A percentile compares a stretch with the other conserved stretches of the same genome.
Evolutionary conservation across 129 eudicot species (phyloP).

Genomic region (Centaurea solstitialis): DNA sequence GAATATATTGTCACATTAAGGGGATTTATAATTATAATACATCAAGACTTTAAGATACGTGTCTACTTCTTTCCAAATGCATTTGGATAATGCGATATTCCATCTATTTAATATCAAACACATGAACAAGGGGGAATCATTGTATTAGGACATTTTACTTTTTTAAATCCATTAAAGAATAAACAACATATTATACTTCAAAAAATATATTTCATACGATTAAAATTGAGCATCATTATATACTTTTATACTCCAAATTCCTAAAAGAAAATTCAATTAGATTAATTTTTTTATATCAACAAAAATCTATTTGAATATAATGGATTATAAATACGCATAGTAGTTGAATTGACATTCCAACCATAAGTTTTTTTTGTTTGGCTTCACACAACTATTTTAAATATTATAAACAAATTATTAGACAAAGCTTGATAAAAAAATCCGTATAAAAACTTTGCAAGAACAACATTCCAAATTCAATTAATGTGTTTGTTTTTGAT

Average conservation of each 20-base stretch:
- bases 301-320: too few species aligned
- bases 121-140: background rate
- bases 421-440: background rate
- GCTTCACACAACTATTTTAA: too few species aligned
- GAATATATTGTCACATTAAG: too few species aligned
- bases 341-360: background rate
- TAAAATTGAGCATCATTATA: too few species aligned
- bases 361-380: background rate
- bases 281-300: too few species aligned
- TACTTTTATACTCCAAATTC: too few species aligned
- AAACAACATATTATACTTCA: background rate
- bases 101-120: background rate
- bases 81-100: slow-evolving; percentile 25
- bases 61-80: slow-evolving; percentile 1
- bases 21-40: too few species aligned
- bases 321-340: background rate
- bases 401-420: too few species aligned
- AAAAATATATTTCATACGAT: background rate
- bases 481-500: background rate
- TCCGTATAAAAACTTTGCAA: background rate
- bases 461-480: background rate
- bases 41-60: slow-evolving; percentile 8
- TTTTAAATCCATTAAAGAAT: background rate
- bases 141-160: background rate
- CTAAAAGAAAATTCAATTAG: too few species aligned